These are phyloP conservation scores for Marchantia polymorpha DNA, from an alignment of 225 moss, liverwort and hornwort species.

Conservation along the genomic window DNA sequence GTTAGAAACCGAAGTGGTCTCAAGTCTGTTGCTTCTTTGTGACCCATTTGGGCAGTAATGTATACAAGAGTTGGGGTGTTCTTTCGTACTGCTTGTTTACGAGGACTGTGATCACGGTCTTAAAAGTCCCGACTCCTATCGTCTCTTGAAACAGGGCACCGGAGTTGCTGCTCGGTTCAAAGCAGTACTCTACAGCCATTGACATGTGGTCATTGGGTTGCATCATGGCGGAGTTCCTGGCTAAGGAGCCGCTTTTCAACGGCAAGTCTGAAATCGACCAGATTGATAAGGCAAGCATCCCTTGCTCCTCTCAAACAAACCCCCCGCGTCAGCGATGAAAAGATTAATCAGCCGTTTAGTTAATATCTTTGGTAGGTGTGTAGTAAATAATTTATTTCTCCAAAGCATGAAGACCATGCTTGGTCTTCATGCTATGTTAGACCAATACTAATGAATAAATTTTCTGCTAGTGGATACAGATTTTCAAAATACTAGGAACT, in stretches of 20 bases:
- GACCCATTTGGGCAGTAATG: too few relatives aligned
- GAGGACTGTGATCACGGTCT: not conserved
- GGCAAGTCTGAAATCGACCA: conserved; percentile 43
- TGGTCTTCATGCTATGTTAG: not conserved
- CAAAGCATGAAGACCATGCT: too few relatives aligned
- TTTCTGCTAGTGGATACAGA: conserved; percentile 20
- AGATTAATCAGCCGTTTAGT: not conserved
- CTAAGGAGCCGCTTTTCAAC: conserved; percentile 41
- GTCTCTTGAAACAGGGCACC: conserved; percentile 34
- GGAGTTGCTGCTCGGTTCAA: conserved; percentile 39
- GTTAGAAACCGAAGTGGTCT: too few relatives aligned
- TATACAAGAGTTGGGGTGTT: too few relatives aligned
- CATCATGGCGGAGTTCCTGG: conserved; percentile 53
- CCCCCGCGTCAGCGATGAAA: not conserved
- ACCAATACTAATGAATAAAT: too few relatives aligned
- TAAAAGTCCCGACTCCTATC: not conserved
- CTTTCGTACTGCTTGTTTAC: too few relatives aligned
- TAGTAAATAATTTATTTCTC: not conserved
- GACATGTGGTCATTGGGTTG: conserved; percentile 56
- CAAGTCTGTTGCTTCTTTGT: too few relatives aligned
- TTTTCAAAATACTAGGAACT: conserved; percentile 48
- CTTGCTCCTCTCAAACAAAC: not conserved
- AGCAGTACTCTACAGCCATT: conserved; percentile 43
- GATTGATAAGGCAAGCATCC: conserved; percentile 39
- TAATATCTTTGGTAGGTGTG: too few relatives aligned